Evolutionary conservation across 176 grass and related monocot species (phyloP), one percentile per base, ranked within the genome.

Genomic region (Poa annua): DNA sequence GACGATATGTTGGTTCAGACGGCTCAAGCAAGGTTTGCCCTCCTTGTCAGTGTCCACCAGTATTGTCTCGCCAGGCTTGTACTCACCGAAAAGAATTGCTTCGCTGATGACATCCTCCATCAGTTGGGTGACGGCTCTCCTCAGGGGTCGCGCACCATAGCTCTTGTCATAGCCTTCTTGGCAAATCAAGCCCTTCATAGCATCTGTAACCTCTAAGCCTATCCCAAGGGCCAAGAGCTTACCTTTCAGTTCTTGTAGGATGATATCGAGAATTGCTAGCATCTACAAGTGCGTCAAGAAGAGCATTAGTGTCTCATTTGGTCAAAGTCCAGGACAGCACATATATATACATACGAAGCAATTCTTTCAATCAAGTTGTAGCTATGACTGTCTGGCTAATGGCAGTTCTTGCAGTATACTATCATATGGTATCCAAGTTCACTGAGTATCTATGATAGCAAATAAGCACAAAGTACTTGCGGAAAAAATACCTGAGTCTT

Each of bases 21-120:
- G 87, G 71, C 78, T 84, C 72, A 91, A 59, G 59, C 84, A 84
- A 66, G 93, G 88, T 74, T 90, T 94, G 41, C 97, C 93, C 10
- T 77, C 54, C 6, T 33, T 84, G 81, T 96, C 78, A 5, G 85
- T 78, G 42, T 92, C 96, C 52, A 99, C 81, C 78, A 92, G 85
- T 87, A 99, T 72, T 21, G 89, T 92, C 34, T 96, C 97, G 2
- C 91, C 93, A 4, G 89, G 81, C 83, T 89, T 92, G 72, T 78
- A 99, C 49, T 92, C 86, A 53, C 91, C 89, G 16, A 87, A 88
- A 76, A 99, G 93, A 83, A 99, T 92, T 9, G 87, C 91, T 76
- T 99, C 93, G 54, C 93, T 99, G 47, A 96, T 52, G 41, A 88
- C 80, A 90, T 94, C 97, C 84, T 99, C 97, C 12, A 99, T 85